Evolutionary conservation across 352 stramenopile species (phyloP), one percentile per base, ranked within the genome.

Genomic region (Globisporangium spiculum): DNA sequence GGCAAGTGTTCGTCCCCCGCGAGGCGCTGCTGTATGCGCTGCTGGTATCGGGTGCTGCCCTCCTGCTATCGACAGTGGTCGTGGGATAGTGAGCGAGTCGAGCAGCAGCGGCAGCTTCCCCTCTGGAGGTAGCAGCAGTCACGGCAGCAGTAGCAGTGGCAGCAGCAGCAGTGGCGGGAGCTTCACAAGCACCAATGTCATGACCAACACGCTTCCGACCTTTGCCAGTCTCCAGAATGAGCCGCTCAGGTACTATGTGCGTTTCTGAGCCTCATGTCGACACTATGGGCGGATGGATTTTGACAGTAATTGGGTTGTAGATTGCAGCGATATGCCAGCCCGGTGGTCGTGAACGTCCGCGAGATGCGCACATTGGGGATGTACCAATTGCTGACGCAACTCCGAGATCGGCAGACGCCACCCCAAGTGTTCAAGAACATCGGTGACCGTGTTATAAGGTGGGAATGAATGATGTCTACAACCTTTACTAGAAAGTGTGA

Each of bases 361-460:
- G 56, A 48, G 32, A 60, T 70, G 44, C 36, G 38, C 57, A 55
- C 56, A 0, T 18, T 14, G 20, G 34, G 18, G 4, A 61, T 55
- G n/a, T 16, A 6, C 10, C 65, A 70, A 48, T 4, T 70, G 56
- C 24, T 70, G 26, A 70, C 65, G 10, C 44, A 38, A 2, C 57
- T 70, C 18, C 65, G 65, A 12, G 56, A 69, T 36, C 56, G 44
- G n/a, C 56, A 63, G 44, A 65, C 65, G 8, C 16, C 44, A 26
- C 56, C 65, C 14, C 20, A 36, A 16, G 22, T 50, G n/a, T 69
- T 69, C 44, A 56, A 48, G 44, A 64, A 53, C 56, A 36, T 60
- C 32, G 56, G 56, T 7, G 56, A 69, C 26, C 44, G 65, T 6
- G 27, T 69, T 26, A 54, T 65, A 14, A 44, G 56, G 65, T 64